Evolutionary conservation across 2,329 filamentous ascomycete genomes (phyloP).

Genomic region (Grosmannia serpens): DNA sequence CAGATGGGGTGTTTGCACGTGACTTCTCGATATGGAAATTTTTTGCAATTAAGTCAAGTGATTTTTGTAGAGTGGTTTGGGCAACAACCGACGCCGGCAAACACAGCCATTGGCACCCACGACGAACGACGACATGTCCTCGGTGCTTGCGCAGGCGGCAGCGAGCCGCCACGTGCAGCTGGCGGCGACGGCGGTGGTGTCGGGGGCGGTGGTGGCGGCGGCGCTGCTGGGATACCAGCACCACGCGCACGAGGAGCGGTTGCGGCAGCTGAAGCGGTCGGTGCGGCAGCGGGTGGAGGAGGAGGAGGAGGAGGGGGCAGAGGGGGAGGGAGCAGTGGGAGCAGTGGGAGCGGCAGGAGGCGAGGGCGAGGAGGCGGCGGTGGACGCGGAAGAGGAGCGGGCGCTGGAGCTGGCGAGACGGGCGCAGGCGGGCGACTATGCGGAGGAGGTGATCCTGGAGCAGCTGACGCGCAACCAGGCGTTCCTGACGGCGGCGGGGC

Average conservation of each 20-base stretch:
- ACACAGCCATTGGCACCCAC: not conserved
- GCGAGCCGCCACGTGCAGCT: constrained; percentile 47
- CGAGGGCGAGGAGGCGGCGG: constrained; percentile 10
- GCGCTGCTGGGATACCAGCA: constrained; percentile 51
- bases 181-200: constrained; percentile 57
- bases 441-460: constrained; percentile 78
- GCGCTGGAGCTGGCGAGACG: constrained; percentile 47
- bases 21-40: not conserved
- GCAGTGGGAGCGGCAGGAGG: constrained; percentile 5
- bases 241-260: constrained; percentile 40
- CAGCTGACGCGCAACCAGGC: constrained; percentile 88
- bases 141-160: constrained; percentile 31
- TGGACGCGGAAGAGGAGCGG: constrained; percentile 52
- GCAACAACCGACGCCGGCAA: not conserved
- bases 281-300: constrained; percentile 12
- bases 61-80: not conserved
- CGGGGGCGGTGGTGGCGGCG: constrained; percentile 48
- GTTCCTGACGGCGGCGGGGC: constrained; percentile 74
- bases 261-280: constrained; percentile 47
- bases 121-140: constrained; percentile 18
- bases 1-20: not conserved
- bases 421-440: constrained; percentile 52
- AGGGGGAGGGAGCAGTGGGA: constrained; percentile 4
- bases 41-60: not conserved
- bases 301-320: constrained; percentile 2